Evolutionary conservation across 768 basidiomycete species (phyloP).

Genomic region (Leucosporidium yakuticum): DNA sequence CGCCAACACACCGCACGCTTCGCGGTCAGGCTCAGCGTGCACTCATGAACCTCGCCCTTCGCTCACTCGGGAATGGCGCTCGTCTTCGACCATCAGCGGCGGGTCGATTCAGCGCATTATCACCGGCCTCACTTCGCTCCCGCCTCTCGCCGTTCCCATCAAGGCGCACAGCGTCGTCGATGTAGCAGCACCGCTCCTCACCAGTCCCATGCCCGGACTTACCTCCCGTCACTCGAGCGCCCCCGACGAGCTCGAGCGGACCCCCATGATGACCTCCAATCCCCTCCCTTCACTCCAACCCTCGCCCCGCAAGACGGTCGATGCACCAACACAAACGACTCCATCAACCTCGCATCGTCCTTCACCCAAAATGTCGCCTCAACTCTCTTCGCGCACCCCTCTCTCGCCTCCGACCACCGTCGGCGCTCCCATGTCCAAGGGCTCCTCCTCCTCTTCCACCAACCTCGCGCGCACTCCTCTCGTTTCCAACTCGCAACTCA

Average conservation of each 20-base stretch:
- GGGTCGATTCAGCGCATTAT: constrained; percentile 31
- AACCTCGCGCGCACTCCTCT: neutral
- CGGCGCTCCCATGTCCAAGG: neutral
- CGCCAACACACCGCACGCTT: too few relatives aligned
- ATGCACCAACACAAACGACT: neutral
- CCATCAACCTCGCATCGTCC: too few relatives aligned
- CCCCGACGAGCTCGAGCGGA: neutral
- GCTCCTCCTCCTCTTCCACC: neutral
- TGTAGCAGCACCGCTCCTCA: neutral
- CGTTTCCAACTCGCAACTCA: neutral
- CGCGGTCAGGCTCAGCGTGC: neutral
- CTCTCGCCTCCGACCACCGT: neutral
- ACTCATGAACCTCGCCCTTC: neutral
- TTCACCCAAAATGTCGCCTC: neutral
- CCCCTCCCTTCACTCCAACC: too few relatives aligned
- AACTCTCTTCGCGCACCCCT: neutral
- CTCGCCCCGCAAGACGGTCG: neutral
- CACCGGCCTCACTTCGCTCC: constrained; percentile 23
- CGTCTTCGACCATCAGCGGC: constrained; percentile 21
- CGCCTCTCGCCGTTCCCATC: constrained; percentile 7
- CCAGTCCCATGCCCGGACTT: neutral
- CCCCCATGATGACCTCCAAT: too few relatives aligned
- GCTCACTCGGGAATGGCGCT: constrained; percentile 9
- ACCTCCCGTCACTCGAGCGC: neutral
- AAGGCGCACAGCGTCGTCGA: constrained; percentile 19